A percentile compares a stretch with the other conserved stretches of the same genome.
Conservation (phyloP, 116 monocot genomes). For the Zostera marina region DNA sequence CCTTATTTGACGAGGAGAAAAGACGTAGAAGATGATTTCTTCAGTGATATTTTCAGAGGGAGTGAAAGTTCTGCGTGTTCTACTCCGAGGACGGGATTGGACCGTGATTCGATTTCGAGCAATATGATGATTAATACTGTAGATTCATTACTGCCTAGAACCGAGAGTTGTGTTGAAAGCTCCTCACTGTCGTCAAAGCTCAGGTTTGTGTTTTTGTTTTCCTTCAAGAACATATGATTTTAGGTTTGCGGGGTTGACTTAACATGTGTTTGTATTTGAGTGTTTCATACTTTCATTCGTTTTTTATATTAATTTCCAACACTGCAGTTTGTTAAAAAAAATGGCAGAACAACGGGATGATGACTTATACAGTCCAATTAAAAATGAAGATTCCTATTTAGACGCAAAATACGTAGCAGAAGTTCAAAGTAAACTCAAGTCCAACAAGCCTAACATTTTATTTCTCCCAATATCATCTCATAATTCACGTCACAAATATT, state of each 20-base stretch:
- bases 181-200: constrained; percentile 20
- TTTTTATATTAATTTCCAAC: constrained; percentile 1
- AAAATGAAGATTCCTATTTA: constrained; percentile 15
- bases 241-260: neutral
- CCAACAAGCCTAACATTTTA: constrained; percentile 7
- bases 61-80: constrained; percentile 31
- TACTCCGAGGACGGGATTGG: constrained; percentile 34
- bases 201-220: constrained; percentile 15
- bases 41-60: constrained; percentile 58
- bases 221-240: neutral
- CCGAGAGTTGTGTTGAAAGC: constrained; percentile 10
- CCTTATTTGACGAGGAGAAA: constrained; percentile 17
- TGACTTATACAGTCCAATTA: constrained; percentile 7
- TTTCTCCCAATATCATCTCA: constrained; percentile 29
- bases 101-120: constrained; percentile 21
- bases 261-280: neutral
- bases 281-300: neutral
- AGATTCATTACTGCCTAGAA: constrained; percentile 9
- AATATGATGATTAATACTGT: constrained; percentile 37
- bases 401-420: constrained; percentile 13
- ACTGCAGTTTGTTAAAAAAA: constrained; percentile 28
- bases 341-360: constrained; percentile 16
- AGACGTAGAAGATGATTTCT: constrained; percentile 57
- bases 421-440: constrained; percentile 17
- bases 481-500: constrained; percentile 19